Evolutionary conservation across 805 yeast species (phyloP).

Genomic region (Barnettozyma pratensis): DNA sequence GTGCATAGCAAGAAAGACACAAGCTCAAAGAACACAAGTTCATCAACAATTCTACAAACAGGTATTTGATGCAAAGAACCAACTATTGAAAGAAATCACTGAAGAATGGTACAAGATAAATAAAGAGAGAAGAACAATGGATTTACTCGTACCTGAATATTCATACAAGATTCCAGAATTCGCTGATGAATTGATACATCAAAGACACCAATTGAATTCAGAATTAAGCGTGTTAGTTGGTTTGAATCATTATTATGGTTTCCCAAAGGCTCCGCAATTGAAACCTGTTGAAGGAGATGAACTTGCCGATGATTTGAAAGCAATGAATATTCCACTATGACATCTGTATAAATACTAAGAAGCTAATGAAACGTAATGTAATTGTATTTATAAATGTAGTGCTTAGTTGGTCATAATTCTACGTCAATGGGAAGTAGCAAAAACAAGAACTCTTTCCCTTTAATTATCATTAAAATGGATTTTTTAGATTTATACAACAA

Average conservation of each 20-base stretch:
- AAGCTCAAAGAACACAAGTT: conserved; percentile 69
- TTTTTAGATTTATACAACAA: conserved; percentile 15
- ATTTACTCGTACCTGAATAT: conserved; percentile 47
- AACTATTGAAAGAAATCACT: conserved; percentile 68
- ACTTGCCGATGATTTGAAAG: conserved; percentile 62
- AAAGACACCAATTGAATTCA: conserved; percentile 58
- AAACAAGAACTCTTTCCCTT: not conserved
- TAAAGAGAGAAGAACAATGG: conserved; percentile 80
- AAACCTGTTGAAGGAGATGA: conserved; percentile 66
- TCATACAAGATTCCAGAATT: conserved; percentile 36
- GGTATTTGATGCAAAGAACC: conserved; percentile 58
- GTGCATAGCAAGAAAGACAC: conserved; percentile 76
- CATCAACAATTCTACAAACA: conserved; percentile 80
- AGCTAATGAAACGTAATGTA: conserved; percentile 4
- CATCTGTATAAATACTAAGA: not conserved
- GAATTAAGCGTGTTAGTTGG: conserved; percentile 72
- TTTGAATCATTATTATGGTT: conserved; percentile 59
- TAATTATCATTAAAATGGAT: conserved; percentile 14
- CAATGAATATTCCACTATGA: conserved; percentile 34
- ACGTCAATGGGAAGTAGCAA: not conserved
- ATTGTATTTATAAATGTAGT: not conserved
- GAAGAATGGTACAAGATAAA: conserved; percentile 89
- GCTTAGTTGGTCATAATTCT: too few species aligned
- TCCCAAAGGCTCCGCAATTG: conserved; percentile 78
- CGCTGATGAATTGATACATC: conserved; percentile 49